These are phyloP conservation scores for Sugiyamaella neomexicana DNA, from an alignment of 1,139 yeast species.

Conservation along the genomic window DNA sequence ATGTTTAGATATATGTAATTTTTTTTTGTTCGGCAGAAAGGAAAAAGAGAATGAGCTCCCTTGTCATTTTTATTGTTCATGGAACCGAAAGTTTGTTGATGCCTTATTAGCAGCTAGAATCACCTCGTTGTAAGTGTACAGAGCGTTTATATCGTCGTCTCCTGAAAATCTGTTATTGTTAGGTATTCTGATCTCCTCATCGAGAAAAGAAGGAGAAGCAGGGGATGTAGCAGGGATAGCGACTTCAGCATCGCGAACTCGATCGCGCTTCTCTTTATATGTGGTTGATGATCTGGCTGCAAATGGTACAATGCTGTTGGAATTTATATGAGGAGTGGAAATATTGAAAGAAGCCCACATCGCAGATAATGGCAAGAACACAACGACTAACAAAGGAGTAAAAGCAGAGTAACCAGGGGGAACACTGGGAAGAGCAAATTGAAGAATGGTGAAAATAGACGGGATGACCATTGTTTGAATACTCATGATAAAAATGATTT, in stretches of 20 bases:
- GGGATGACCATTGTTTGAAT: slow-evolving; percentile 84
- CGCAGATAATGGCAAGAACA: slow-evolving; percentile 78
- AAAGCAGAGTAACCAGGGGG: slow-evolving; percentile 30
- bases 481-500: slow-evolving; percentile 74
- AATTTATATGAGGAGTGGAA: slow-evolving; percentile 9
- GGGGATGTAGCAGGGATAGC: not conserved
- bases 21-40: no score
- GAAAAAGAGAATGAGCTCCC: no score
- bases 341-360: slow-evolving; percentile 65
- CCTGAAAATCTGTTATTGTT: not conserved
- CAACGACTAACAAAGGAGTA: slow-evolving; percentile 51
- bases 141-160: slow-evolving; percentile 8
- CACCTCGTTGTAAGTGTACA: slow-evolving; percentile 16
- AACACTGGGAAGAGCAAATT: slow-evolving; percentile 33
- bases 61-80: not conserved
- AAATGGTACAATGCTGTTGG: slow-evolving; percentile 4
- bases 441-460: slow-evolving; percentile 59
- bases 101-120: slow-evolving; percentile 8
- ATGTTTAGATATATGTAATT: not conserved
- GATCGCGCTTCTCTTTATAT: not conserved
- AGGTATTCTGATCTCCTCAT: slow-evolving; percentile 1
- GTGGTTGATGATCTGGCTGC: not conserved
- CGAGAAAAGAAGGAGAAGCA: not conserved
- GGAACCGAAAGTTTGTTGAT: not conserved
- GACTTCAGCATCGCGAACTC: not conserved